Base-by-base conservation (phyloP, 179 eudicot genomes). In the Beta lomatogona region DNA sequence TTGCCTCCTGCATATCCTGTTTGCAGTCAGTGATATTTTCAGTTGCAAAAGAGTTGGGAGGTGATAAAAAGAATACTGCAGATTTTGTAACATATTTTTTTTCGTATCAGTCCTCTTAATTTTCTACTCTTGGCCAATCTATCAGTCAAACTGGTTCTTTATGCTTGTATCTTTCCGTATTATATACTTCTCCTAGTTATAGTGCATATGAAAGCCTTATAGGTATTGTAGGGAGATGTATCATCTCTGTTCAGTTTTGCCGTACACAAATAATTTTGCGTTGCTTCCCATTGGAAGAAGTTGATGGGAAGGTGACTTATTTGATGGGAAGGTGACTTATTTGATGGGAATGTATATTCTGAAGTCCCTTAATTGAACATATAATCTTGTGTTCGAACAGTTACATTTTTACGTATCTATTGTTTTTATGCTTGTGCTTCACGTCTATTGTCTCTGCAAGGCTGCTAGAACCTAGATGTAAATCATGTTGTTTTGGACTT, bases 221-320 rank as follows among this genome's bases (percentile, higher is more conserved):
- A 64, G 79, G 59, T 84, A 77, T 77, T 70, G 68, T 48, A 52
- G 71, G 52, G 61, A 57, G 44, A 53, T 45, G 46, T 77, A 67
- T 61, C 22, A 53, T 77, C 84, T 85, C 76, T 68, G 50, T 77
- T 58, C 76, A 84, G 58, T 84, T 85, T 81, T 81, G 87, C 75
- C 65, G 14, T 73, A 65, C 63, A 66, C 73, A 84, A 80, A 84
- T 81, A 73, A 84, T 61, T 52, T 74, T 16, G 57, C 73, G 65
- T 46, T 79, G 50, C 57, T 68, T 68, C 68, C 80, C 75, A 21
- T 31, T 60, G 63, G 52, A 84, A 50, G 19, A 64, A 54, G 12
- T 31, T 80, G 80, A 36, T 73, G 84, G 80, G 31, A 50, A n/a
- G n/a, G n/a, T n/a, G n/a, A n/a, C n/a, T n/a, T n/a, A n/a, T n/a